Conservation (phyloP, 2,329 filamentous ascomycete species). For the Neonectria hederae region DNA sequence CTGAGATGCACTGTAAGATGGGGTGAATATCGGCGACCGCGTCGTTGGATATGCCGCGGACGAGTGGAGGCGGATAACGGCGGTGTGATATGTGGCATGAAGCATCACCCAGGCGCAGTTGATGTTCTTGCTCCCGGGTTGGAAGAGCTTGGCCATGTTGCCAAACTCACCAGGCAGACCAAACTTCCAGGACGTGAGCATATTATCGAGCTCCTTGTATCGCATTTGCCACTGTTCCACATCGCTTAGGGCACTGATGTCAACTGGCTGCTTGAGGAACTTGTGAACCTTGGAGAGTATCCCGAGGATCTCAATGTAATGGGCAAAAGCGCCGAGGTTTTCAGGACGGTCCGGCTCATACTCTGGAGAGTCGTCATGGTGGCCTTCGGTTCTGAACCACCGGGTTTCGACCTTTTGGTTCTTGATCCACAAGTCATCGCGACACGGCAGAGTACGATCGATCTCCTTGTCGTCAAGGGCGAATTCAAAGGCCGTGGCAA, state of each 20-base stretch:
- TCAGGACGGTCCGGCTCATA: conserved; percentile 76
- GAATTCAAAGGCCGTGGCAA: conserved; percentile 92
- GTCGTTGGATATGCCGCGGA: conserved; percentile 93
- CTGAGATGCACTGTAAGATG: conserved; percentile 86
- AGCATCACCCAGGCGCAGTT: conserved; percentile 92
- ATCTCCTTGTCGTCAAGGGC: conserved; percentile 90
- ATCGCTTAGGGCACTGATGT: conserved; percentile 84
- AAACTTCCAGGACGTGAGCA: conserved; percentile 84
- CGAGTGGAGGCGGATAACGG: conserved; percentile 89
- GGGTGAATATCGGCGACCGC: conserved; percentile 86
- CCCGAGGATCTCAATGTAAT: conserved; percentile 89
- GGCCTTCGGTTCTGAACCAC: conserved; percentile 73
- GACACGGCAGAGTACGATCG: conserved; percentile 85
- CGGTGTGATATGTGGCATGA: conserved; percentile 89
- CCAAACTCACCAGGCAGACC: conserved; percentile 84
- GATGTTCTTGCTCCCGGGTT: conserved; percentile 72
- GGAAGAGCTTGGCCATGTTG: conserved; percentile 82
- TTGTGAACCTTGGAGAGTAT: conserved; percentile 89
- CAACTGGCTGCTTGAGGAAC: conserved; percentile 88
- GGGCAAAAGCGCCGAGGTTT: conserved; percentile 86
- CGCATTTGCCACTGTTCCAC: conserved; percentile 90
- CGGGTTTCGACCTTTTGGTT: conserved; percentile 86
- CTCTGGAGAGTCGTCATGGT: conserved; percentile 58
- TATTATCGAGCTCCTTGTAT: conserved; percentile 85
- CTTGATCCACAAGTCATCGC: conserved; percentile 85